These are phyloP conservation scores for Aphanomyces invadans DNA, from an alignment of 352 stramenopile genomes.

Conservation along the genomic window DNA sequence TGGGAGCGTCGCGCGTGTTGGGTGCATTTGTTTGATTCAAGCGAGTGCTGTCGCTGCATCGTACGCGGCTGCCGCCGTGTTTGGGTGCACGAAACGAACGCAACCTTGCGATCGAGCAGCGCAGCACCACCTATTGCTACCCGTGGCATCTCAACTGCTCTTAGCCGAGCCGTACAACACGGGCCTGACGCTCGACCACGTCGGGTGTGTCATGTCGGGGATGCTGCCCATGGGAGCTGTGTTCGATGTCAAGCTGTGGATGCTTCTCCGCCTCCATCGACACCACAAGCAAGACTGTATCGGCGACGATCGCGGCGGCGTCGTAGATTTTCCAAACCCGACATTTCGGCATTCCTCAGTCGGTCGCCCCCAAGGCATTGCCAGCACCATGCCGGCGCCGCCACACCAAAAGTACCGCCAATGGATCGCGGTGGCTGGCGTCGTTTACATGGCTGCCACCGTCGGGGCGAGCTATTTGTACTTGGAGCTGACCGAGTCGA, in stretches of 20 bases:
- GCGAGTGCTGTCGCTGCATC: neutral
- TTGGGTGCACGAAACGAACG: neutral
- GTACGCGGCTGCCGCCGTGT: neutral
- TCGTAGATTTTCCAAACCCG: neutral
- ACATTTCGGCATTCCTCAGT: neutral
- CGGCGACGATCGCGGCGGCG: neutral
- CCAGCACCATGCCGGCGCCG: neutral
- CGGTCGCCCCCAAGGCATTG: neutral
- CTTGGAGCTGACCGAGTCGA: neutral
- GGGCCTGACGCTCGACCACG: neutral
- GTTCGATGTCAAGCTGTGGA: constrained; percentile 15
- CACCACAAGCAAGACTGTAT: neutral
- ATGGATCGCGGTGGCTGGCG: too few species aligned
- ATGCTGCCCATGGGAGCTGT: neutral
- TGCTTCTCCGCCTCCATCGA: neutral
- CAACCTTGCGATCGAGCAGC: neutral
- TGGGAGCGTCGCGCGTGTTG: neutral
- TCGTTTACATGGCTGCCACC: neutral
- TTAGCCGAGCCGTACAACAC: neutral
- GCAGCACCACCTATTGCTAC: neutral
- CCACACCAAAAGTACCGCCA: too few species aligned
- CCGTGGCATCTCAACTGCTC: neutral
- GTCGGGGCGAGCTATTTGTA: neutral
- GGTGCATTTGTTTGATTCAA: neutral
- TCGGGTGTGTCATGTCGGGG: neutral